These are phyloP conservation scores for Hyphochytrium catenoides DNA, from an alignment of 352 stramenopile species.

Conservation along the genomic window DNA sequence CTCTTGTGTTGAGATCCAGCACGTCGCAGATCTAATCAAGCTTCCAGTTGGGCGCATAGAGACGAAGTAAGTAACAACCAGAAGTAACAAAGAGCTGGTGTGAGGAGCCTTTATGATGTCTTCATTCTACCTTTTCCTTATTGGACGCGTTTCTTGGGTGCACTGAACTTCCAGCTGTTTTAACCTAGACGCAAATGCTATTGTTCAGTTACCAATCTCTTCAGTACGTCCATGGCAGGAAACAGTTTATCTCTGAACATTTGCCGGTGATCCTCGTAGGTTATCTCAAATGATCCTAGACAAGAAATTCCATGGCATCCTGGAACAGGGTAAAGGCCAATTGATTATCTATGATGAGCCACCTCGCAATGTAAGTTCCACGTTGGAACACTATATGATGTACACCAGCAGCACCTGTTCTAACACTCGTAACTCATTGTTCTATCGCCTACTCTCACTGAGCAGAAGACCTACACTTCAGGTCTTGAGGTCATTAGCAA, in stretches of 20 bases:
- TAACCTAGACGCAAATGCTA: no score
- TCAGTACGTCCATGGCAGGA: no score
- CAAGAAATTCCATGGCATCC: slow-evolving; percentile 92
- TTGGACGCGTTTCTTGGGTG: slow-evolving; percentile 9
- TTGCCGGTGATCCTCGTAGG: no score
- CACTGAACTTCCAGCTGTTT: no score
- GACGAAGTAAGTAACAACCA: slow-evolving; percentile 27
- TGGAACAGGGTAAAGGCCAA: slow-evolving; percentile 96
- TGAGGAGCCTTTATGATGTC: no score
- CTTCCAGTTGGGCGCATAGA: slow-evolving; percentile 62
- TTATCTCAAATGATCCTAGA: slow-evolving; percentile 99
- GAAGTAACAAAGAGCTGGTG: slow-evolving; percentile 4
- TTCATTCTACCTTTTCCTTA: background rate
- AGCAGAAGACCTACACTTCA: slow-evolving; percentile 66
- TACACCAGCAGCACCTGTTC: background rate
- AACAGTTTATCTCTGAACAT: no score
- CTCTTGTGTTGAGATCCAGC: slow-evolving; percentile 85
- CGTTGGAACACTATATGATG: background rate
- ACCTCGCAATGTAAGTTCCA: slow-evolving; percentile 65
- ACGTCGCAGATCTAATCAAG: slow-evolving; percentile 92
- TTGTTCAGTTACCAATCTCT: no score
- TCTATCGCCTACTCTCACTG: background rate
- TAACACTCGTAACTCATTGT: background rate
- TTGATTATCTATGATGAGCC: slow-evolving; percentile 92
- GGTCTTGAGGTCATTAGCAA: slow-evolving; percentile 88